Evolutionary conservation across 1,139 yeast species (phyloP), one percentile per base, ranked within the genome.

Genomic region (Geotrichum fermentans): DNA sequence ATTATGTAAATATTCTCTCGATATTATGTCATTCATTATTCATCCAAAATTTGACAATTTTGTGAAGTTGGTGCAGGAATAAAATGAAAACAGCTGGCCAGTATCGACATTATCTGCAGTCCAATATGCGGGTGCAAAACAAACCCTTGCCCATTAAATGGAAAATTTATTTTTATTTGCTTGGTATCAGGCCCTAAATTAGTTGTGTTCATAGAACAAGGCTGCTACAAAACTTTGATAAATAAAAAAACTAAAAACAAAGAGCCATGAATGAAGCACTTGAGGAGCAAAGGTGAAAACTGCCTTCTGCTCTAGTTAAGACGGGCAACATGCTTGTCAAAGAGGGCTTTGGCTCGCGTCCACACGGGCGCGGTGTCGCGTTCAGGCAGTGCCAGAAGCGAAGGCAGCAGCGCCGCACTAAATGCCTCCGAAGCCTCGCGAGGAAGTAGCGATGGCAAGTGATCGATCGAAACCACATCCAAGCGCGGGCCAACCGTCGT

Each of bases 361-460:
- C 98, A 92, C 21, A 89, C 96, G 32, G 92, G 89, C 29, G 96
- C 83, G 42, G 81, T 73, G 51, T 79, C 73, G 70, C 96, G 83
- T 56, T 85, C 71, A 59, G 95, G 92, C 60, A 92, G 77, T 65
- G 85, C 82, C 67, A 86, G 77, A 66, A 92, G 75, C 16, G 95
- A 84, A 41, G 98, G 98, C 64, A 92, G 70, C 65, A 92, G 76
- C 67, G 92, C 97, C 56, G 73, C 76, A 40, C 94, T 80, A 69
- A 88, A 92, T 57, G 82, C 81, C 72, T 92, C 98, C 10, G 96
- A 86, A 32, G 97, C 87, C 71, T 92, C 98, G 72, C 98, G 85
- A 60, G 98, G 98, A 59, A 92, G 77, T 65, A 92, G 73, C 13
- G 96, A 83, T 38, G 99, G 99, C 64, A 94, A 76, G 67, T 92